Conservation (phyloP, 192 early-diverging fungal species). For the Spizellomyces punctatus region DNA sequence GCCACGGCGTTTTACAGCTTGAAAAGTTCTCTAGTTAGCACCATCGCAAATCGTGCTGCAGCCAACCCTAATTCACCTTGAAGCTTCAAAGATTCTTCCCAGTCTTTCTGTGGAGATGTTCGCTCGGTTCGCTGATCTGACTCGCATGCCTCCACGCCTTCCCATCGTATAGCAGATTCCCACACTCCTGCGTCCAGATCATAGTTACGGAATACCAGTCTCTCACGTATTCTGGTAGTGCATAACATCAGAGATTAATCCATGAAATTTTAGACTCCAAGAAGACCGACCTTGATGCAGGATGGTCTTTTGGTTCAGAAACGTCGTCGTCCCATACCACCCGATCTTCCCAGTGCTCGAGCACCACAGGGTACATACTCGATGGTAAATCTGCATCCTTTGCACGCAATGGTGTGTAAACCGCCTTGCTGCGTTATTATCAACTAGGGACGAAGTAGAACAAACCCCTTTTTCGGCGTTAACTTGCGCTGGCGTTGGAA, state of each 20-base stretch:
- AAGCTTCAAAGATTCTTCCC: too few species aligned
- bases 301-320: not conserved
- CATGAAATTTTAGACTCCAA: too few species aligned
- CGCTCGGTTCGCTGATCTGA: too few species aligned
- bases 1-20: too few species aligned
- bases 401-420: too few species aligned
- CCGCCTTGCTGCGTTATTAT: too few species aligned
- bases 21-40: too few species aligned
- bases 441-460: not conserved
- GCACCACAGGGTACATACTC: slow-evolving; percentile 55
- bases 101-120: too few species aligned
- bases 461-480: not conserved
- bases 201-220: slow-evolving; percentile 50
- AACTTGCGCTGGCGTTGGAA: not conserved
- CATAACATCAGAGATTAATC: not conserved
- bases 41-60: too few species aligned
- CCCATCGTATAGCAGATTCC: slow-evolving; percentile 82
- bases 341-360: slow-evolving; percentile 83
- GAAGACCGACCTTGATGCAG: not conserved
- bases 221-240: not conserved
- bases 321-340: slow-evolving; percentile 70
- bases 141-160: slow-evolving; percentile 26
- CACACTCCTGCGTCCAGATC: slow-evolving; percentile 71
- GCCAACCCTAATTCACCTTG: too few species aligned
- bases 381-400: not conserved